Base-by-base conservation (phyloP, 108 stramenopile genomes). In the Stephanodiscus triporus region DNA sequence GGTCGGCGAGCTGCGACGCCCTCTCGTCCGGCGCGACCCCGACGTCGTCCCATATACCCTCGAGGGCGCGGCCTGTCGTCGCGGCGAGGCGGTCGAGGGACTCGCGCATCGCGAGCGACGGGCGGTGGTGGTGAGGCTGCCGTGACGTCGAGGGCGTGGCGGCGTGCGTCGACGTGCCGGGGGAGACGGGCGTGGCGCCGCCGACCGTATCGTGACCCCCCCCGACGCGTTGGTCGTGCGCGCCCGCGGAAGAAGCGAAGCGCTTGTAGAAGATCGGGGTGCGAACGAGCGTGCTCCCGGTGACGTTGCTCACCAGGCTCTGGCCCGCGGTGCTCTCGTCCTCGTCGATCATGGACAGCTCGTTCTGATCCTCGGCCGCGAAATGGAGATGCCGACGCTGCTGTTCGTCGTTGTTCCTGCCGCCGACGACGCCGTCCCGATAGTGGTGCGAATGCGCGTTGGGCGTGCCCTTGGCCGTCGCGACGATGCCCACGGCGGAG, bases 1-100 rank as follows among this genome's bases (percentile, higher is more conserved):
- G 70, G 58, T 89, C 86, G 24, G 88, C 78, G 16, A 96, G 86
- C 53, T 92, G 90, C 1, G 84, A 63, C 0, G 88, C 84, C 37
- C 92, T 85, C 77, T 96, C 95, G 42, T 91, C 88, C 30, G 88
- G 89, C 37, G 64, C 77, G 63, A 92, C 89, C 4, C 95, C 95
- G 2, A 96, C 89, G 60, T 85, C 75, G 66, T 95, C 90, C 94
- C 94, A 95, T 27, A 90, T 77, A 20, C 80, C 72, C 34, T 92
- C 91, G 19, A 95, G 83, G 56, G 88, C 85, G 22, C 85, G 81
- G 4, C 86, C 85, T 6, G 93, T 91, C 10, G 84, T 82, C 4
- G 80, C 62, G 8, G 88, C 89, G 14, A 94, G 53, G 6, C 64
- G 63, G 22, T 36, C n/a, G 27, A 77, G 64, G 40, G 68, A 63